Percentiles rank a stretch among this genome's conserved stretches.
These are phyloP conservation scores for Solanum peruvianum DNA, from an alignment of 257 asterid genomes.

Conservation along the genomic window DNA sequence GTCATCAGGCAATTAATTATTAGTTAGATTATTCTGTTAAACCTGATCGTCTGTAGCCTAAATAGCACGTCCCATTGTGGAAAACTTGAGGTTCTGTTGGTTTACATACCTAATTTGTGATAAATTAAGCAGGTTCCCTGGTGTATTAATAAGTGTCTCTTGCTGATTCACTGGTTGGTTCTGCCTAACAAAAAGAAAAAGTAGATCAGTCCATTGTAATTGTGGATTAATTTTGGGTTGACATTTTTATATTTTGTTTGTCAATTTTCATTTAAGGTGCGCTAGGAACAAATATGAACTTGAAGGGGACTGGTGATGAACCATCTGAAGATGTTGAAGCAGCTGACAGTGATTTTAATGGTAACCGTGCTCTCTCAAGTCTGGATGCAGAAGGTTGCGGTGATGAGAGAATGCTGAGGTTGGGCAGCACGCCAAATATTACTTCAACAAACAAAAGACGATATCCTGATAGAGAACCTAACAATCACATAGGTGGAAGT, in stretches of 20 bases:
- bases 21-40: neutral
- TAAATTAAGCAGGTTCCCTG: neutral
- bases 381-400: conserved; percentile 13
- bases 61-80: neutral
- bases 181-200: neutral
- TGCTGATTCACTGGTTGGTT: neutral
- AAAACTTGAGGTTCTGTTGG: neutral
- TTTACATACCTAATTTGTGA: neutral
- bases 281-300: conserved; percentile 4
- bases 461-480: conserved; percentile 8
- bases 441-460: conserved; percentile 3
- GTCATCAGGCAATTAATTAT: neutral
- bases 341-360: conserved; percentile 5
- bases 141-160: neutral
- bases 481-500: conserved; percentile 4
- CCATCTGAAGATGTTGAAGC: conserved; percentile 6
- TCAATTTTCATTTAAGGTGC: conserved; percentile 12
- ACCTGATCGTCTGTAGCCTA: neutral
- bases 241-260: neutral
- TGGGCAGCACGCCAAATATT: conserved; percentile 1
- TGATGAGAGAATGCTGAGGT: conserved; percentile 1
- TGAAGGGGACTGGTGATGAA: conserved; percentile 15
- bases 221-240: neutral
- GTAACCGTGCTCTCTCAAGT: conserved; percentile 12
- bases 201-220: neutral